Conservation (phyloP, 345 rosid genomes). For the Rubroshorea leprosula region DNA sequence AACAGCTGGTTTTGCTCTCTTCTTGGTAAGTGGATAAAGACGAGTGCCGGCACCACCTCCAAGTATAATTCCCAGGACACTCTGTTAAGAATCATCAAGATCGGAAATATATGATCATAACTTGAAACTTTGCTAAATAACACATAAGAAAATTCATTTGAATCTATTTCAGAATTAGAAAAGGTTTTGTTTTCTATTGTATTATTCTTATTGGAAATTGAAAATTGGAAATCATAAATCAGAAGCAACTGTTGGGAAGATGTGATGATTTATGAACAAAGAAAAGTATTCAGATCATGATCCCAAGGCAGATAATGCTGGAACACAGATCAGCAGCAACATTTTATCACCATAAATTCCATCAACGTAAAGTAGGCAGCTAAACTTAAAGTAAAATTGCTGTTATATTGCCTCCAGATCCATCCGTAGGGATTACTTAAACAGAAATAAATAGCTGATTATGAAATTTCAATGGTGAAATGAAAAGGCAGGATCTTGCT, state of each 20-base stretch:
- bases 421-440: too few species aligned
- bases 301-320: neutral
- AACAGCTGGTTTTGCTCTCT: constrained; percentile 96
- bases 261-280: neutral
- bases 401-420: too few species aligned
- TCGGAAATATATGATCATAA: constrained; percentile 2
- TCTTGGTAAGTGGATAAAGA: constrained; percentile 91
- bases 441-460: neutral
- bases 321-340: neutral
- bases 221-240: too few species aligned
- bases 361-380: too few species aligned
- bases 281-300: neutral
- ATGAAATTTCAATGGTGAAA: too few species aligned
- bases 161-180: neutral
- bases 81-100: constrained; percentile 34
- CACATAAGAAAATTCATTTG: neutral
- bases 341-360: too few species aligned
- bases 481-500: neutral
- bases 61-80: constrained; percentile 86
- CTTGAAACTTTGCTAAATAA: neutral
- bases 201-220: too few species aligned
- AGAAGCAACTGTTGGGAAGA: too few species aligned
- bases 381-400: too few species aligned
- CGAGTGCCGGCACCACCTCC: too few species aligned
- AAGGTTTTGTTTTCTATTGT: too few species aligned